Percentiles rank a stretch among this genome's conserved stretches.
Conservation (phyloP, 2,329 filamentous ascomycete genomes). For the Pseudocercospora crystallina region DNA sequence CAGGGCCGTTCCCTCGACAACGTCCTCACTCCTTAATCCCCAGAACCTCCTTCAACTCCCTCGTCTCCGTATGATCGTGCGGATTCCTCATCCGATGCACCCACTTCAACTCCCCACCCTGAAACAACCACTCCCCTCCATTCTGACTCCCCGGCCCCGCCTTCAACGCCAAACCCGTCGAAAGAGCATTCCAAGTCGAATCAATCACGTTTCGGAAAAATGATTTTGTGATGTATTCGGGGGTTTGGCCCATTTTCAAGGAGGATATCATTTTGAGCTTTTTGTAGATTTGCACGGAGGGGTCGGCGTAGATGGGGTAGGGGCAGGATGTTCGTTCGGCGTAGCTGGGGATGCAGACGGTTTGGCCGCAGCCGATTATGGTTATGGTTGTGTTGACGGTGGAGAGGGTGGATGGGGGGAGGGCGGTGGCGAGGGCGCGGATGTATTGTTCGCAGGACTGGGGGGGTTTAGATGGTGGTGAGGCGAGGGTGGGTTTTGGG, state of each 20-base stretch:
- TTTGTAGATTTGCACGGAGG: conserved; percentile 31
- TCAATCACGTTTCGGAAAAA: conserved; percentile 22
- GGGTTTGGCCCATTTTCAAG: conserved; percentile 15
- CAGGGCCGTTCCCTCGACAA: no score
- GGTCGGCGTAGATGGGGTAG: conserved; percentile 37
- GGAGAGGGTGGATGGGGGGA: conserved; percentile 25
- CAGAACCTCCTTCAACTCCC: conserved; percentile 35
- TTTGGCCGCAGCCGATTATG: conserved; percentile 38
- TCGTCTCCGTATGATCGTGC: conserved; percentile 36
- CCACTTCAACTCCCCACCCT: conserved; percentile 35
- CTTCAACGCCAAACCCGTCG: conserved; percentile 20
- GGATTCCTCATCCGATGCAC: conserved; percentile 37
- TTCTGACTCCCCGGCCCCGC: conserved; percentile 31
- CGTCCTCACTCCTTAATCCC: conserved; percentile 21
- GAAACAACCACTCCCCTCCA: conserved; percentile 41
- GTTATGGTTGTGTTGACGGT: conserved; percentile 28
- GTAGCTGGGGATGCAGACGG: conserved; percentile 33
- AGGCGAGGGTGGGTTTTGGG: not conserved
- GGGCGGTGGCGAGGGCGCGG: conserved; percentile 26
- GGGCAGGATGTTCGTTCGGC: conserved; percentile 30
- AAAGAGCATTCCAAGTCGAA: conserved; percentile 27
- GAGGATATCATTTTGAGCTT: conserved; percentile 33
- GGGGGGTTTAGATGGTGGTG: not conserved
- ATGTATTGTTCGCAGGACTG: conserved; percentile 38
- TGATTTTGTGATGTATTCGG: conserved; percentile 20